Percentiles rank a stretch among this genome's conserved stretches.
Conservation (phyloP, 2,329 filamentous ascomycete species). For the Delphinella strobiligena region DNA sequence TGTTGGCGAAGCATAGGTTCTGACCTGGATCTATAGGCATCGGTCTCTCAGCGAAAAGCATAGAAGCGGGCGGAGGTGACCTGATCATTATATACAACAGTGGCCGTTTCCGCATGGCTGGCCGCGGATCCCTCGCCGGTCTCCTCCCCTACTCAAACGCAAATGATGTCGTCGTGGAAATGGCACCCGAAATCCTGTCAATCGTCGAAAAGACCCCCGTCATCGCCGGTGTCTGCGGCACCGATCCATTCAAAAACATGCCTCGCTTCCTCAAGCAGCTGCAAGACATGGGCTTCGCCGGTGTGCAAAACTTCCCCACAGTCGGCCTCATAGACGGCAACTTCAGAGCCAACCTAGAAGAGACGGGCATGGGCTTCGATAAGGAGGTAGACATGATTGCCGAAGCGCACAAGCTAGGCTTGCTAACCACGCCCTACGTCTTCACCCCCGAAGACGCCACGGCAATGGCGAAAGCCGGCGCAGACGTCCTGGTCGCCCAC, state of each 20-base stretch:
- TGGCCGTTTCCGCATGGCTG: conserved; percentile 62
- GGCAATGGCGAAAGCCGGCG: conserved; percentile 52
- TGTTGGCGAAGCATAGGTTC: too few species aligned
- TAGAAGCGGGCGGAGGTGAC: conserved; percentile 56
- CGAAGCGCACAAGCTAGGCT: conserved; percentile 44
- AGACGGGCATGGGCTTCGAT: conserved; percentile 59
- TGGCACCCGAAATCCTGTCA: conserved; percentile 57
- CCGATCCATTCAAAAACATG: conserved; percentile 56
- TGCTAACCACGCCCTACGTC: conserved; percentile 59
- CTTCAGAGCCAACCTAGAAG: conserved; percentile 56
- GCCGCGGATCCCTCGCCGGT: conserved; percentile 55
- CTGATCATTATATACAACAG: conserved; percentile 64
- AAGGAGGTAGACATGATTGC: conserved; percentile 56
- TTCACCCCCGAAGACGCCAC: conserved; percentile 51
- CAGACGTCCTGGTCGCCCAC: conserved; percentile 56
- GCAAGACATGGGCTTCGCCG: conserved; percentile 51
- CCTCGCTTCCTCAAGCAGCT: conserved; percentile 48
- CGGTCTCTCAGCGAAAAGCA: conserved; percentile 57
- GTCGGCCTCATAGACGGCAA: conserved; percentile 58
- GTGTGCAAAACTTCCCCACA: conserved; percentile 63
- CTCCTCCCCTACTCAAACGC: conserved; percentile 62
- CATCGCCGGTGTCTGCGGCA: conserved; percentile 58
- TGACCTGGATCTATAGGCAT: too few species aligned
- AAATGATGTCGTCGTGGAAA: conserved; percentile 57
- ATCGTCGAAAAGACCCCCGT: conserved; percentile 53